phyloP scores from a whole-genome alignment of 2,329 filamentous ascomycete genomes.

The Aureobasidium musti region DNA sequence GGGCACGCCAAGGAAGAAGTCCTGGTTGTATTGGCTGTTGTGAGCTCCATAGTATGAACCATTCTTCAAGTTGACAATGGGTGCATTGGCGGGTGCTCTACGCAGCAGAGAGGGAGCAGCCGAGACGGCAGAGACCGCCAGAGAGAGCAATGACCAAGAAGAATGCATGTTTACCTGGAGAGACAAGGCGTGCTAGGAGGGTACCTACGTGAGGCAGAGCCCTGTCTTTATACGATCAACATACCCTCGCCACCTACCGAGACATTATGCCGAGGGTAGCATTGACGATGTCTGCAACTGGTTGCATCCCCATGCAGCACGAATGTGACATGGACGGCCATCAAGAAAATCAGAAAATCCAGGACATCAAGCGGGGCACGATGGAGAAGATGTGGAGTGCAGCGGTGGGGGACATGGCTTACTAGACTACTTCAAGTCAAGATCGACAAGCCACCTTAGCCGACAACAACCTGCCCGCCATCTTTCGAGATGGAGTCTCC shows the following conservation, averaged over 20 bases:
- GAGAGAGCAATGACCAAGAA: slow-evolving; percentile 22
- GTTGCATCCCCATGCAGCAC: slow-evolving; percentile 16
- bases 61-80: slow-evolving; percentile 46
- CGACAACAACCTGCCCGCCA: slow-evolving; percentile 9
- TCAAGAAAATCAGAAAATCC: background rate
- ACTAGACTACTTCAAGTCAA: background rate
- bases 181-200: background rate
- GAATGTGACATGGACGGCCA: background rate
- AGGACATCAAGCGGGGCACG: slow-evolving; percentile 10
- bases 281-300: background rate
- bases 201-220: slow-evolving; percentile 4
- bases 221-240: background rate
- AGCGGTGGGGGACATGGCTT: background rate
- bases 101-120: slow-evolving; percentile 15
- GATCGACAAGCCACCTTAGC: slow-evolving; percentile 19
- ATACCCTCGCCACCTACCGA: slow-evolving; percentile 13
- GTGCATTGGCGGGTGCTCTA: slow-evolving; percentile 32
- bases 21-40: slow-evolving; percentile 44
- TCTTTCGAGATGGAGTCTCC: background rate
- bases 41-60: slow-evolving; percentile 48
- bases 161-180: slow-evolving; percentile 23
- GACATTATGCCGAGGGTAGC: background rate
- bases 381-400: slow-evolving; percentile 13
- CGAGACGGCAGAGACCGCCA: slow-evolving; percentile 16
- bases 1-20: slow-evolving; percentile 46